A percentile compares a stretch with the other conserved stretches of the same genome.
Conservation (phyloP, 2,329 filamentous ascomycete genomes). For the Colletotrichum sublineola region DNA sequence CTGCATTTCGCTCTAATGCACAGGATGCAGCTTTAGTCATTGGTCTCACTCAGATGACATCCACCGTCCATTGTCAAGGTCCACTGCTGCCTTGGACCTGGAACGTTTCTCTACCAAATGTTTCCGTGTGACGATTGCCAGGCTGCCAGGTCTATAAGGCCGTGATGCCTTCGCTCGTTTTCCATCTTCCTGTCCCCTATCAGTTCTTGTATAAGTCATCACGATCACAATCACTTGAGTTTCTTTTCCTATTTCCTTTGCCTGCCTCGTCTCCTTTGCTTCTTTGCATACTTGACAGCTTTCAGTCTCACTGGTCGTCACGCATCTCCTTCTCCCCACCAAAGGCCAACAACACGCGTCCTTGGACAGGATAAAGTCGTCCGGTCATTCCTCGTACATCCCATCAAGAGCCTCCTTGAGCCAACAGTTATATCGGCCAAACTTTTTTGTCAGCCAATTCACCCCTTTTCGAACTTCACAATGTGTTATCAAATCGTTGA, state of each 20-base stretch:
- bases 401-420: not conserved
- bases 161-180: conserved; percentile 60
- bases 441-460: not conserved
- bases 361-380: conserved; percentile 39
- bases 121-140: conserved; percentile 50
- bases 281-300: conserved; percentile 34
- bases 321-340: conserved; percentile 32
- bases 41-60: conserved; percentile 42
- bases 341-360: conserved; percentile 27
- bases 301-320: conserved; percentile 25
- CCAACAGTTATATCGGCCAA: not conserved
- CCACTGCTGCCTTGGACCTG: conserved; percentile 44
- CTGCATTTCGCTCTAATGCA: conserved; percentile 44
- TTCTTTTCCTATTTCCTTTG: conserved; percentile 45
- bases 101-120: conserved; percentile 45
- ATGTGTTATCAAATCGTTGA: conserved; percentile 9
- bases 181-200: conserved; percentile 44
- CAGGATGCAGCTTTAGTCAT: conserved; percentile 46
- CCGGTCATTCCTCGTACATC: conserved; percentile 16
- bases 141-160: conserved; percentile 67
- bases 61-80: conserved; percentile 34
- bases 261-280: conserved; percentile 45
- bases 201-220: conserved; percentile 39
- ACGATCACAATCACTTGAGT: conserved; percentile 44
- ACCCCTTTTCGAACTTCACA: conserved; percentile 45